A percentile compares a stretch with the other conserved stretches of the same genome.
phyloP scores from a whole-genome alignment of 2,329 filamentous ascomycete species.

The Westerdykella ornata region DNA sequence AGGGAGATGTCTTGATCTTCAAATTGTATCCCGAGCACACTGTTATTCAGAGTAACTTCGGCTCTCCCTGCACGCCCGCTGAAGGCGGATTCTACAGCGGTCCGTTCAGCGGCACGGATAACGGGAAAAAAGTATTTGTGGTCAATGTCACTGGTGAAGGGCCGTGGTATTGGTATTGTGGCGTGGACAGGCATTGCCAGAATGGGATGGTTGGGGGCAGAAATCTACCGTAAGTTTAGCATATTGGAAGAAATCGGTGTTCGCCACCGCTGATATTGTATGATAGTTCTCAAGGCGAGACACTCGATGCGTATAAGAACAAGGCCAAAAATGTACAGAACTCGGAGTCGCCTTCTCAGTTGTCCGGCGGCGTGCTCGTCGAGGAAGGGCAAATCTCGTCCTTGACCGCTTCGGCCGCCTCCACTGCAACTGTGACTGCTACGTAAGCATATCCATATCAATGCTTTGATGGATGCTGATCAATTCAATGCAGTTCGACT shows the following conservation, averaged over 20 bases:
- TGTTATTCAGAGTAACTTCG: slow-evolving; percentile 10
- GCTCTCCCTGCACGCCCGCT: slow-evolving; percentile 9
- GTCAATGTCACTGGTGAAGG: slow-evolving; percentile 17
- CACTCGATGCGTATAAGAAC: slow-evolving; percentile 3
- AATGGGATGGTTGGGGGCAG: slow-evolving; percentile 19
- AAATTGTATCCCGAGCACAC: slow-evolving; percentile 11
- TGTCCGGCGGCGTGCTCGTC: neutral
- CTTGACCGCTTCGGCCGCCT: too few species aligned
- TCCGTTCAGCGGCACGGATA: slow-evolving; percentile 13
- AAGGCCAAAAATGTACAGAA: slow-evolving; percentile 3
- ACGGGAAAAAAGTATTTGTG: slow-evolving; percentile 18
- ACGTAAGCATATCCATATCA: too few species aligned
- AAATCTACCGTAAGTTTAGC: slow-evolving; percentile 13
- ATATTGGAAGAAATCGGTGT: neutral
- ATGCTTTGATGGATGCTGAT: too few species aligned
- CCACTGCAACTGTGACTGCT: too few species aligned
- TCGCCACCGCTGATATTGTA: neutral
- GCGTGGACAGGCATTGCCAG: slow-evolving; percentile 17
- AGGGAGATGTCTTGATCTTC: slow-evolving; percentile 15
- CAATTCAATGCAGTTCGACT: too few species aligned
- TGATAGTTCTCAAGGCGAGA: slow-evolving; percentile 2
- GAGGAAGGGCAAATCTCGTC: neutral
- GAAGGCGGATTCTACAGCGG: slow-evolving; percentile 18
- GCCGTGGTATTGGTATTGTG: slow-evolving; percentile 22
- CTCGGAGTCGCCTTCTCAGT: neutral